Percentiles rank a stretch among this genome's conserved stretches.
These are phyloP conservation scores for Umbelopsis sp. DNA, from an alignment of 371 early-diverging fungal genomes.

Conservation along the genomic window DNA sequence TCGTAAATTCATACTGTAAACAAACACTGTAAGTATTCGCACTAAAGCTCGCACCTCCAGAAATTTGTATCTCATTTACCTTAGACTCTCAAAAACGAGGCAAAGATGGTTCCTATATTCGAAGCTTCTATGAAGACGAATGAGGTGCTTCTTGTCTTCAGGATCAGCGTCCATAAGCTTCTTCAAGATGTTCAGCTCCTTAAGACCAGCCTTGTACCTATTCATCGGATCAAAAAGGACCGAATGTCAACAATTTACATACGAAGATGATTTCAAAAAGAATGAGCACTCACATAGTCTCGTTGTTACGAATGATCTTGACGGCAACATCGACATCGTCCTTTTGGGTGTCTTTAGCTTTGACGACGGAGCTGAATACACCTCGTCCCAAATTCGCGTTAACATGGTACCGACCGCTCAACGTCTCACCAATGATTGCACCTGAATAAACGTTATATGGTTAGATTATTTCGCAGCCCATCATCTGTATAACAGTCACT, in stretches of 20 bases:
- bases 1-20: constrained; percentile 83
- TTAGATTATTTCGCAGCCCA: neutral
- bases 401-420: constrained; percentile 87
- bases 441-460: constrained; percentile 33
- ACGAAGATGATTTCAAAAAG: neutral
- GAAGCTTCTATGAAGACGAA: constrained; percentile 83
- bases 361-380: constrained; percentile 93
- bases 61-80: constrained; percentile 34
- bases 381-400: constrained; percentile 88
- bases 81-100: constrained; percentile 91
- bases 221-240: neutral
- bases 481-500: neutral
- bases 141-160: constrained; percentile 84
- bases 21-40: neutral
- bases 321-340: constrained; percentile 88
- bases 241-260: neutral
- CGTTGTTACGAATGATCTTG: constrained; percentile 94
- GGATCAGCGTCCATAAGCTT: constrained; percentile 84
- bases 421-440: constrained; percentile 79
- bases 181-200: constrained; percentile 87
- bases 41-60: constrained; percentile 1
- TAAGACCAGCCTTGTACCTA: constrained; percentile 89
- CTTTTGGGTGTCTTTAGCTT: constrained; percentile 76
- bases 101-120: constrained; percentile 92
- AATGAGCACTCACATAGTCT: constrained; percentile 75